phyloP scores from a whole-genome alignment of 306 rosid genomes.

The Notholithocarpus densiflorus region DNA sequence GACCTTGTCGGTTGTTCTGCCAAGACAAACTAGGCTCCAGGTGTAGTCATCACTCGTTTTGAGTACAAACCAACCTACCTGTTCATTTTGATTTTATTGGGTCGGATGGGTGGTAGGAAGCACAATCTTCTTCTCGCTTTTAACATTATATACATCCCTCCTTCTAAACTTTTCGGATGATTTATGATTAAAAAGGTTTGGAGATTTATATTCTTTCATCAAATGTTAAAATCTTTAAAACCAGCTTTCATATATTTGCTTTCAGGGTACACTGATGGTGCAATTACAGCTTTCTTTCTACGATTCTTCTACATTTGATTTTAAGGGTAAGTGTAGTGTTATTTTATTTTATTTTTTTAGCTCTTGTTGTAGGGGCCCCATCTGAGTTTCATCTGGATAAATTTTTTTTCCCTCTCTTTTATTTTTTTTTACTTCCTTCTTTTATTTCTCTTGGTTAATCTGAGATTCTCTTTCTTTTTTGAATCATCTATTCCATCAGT shows the following conservation, averaged over 20 bases:
- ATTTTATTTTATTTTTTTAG: slow-evolving; percentile 1
- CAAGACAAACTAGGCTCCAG: slow-evolving; percentile 12
- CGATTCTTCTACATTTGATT: slow-evolving; percentile 16
- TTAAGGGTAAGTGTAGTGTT: slow-evolving; percentile 32
- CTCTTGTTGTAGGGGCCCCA: slow-evolving; percentile 38
- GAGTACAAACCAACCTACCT: slow-evolving; percentile 37
- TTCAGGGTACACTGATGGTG: slow-evolving; percentile 23
- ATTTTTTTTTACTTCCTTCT: background rate
- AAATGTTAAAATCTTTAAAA: slow-evolving; percentile 1
- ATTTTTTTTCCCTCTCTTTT: background rate
- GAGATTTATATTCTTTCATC: slow-evolving; percentile 24
- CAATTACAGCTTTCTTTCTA: slow-evolving; percentile 37
- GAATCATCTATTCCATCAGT: background rate
- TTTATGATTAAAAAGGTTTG: slow-evolving; percentile 2
- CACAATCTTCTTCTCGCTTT: slow-evolving; percentile 32
- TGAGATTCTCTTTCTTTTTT: slow-evolving; percentile 2
- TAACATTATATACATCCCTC: background rate
- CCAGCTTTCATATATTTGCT: background rate
- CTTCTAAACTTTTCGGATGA: slow-evolving; percentile 12
- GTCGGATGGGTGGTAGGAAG: slow-evolving; percentile 78
- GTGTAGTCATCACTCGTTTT: slow-evolving; percentile 35
- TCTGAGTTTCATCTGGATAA: slow-evolving; percentile 11
- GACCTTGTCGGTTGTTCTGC: slow-evolving; percentile 76
- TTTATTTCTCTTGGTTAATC: background rate
- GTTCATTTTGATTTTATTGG: slow-evolving; percentile 40